These are phyloP conservation scores for Saccharomyces hybrid DNA, from an alignment of 1,139 yeast genomes.

Conservation along the genomic window DNA sequence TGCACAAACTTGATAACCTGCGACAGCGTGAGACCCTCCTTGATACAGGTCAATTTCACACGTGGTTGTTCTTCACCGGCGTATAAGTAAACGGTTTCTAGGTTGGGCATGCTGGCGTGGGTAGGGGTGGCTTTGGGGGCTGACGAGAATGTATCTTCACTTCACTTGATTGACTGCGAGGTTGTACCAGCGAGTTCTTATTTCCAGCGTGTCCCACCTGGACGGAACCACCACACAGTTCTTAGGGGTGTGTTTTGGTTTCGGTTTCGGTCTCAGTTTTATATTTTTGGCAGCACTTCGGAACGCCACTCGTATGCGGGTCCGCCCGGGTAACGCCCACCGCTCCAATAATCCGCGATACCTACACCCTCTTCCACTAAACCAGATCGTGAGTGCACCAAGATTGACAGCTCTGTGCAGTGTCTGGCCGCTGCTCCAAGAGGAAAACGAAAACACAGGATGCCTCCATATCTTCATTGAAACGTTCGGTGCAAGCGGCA, in stretches of 20 bases:
- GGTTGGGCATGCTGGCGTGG: background rate
- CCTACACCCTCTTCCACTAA: too few species aligned
- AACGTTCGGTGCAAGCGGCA: too few species aligned
- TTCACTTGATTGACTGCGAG: too few species aligned
- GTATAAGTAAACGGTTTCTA: slow-evolving; percentile 20
- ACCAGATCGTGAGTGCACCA: too few species aligned
- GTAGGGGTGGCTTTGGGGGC: background rate
- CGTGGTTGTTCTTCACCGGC: slow-evolving; percentile 23
- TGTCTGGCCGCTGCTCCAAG: too few species aligned
- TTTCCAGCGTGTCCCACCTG: too few species aligned
- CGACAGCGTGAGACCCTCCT: slow-evolving; percentile 10
- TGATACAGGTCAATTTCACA: slow-evolving; percentile 19
- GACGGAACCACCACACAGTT: background rate
- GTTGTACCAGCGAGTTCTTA: too few species aligned
- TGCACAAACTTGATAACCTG: slow-evolving; percentile 17
- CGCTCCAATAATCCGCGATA: too few species aligned
- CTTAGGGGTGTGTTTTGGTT: background rate
- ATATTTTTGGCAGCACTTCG: background rate
- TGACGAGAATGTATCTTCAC: background rate
- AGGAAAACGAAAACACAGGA: too few species aligned
- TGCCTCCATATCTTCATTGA: too few species aligned
- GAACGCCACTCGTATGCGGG: background rate
- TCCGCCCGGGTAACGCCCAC: background rate
- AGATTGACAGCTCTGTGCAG: too few species aligned
- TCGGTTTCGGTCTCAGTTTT: background rate